These are phyloP conservation scores for Erodium texanum DNA, from an alignment of 441 rosid species.

Conservation along the genomic window DNA sequence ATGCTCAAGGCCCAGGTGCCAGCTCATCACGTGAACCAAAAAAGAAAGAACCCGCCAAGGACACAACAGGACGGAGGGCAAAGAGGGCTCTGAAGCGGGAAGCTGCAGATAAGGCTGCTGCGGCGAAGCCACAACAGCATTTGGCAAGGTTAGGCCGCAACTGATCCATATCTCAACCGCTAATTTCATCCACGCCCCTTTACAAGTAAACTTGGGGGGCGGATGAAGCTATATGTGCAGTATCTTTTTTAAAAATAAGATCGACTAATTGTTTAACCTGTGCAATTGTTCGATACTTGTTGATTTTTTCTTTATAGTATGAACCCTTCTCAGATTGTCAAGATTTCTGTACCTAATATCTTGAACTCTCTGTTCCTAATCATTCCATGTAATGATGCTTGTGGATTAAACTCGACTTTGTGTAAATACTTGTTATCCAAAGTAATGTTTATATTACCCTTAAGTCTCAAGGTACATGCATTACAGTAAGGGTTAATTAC, in stretches of 20 bases:
- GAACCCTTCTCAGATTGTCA: no score
- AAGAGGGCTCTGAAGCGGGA: slow-evolving; percentile 86
- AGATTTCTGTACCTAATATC: no score
- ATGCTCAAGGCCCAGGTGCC: slow-evolving; percentile 34
- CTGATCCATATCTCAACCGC: slow-evolving; percentile 17
- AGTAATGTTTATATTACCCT: no score
- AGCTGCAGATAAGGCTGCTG: slow-evolving; percentile 87
- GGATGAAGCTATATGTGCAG: neutral
- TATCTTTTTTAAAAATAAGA: neutral
- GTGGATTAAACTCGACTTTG: no score
- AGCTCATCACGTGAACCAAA: slow-evolving; percentile 50
- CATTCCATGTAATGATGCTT: no score
- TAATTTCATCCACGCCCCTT: no score
- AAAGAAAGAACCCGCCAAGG: slow-evolving; percentile 40
- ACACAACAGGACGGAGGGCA: slow-evolving; percentile 67
- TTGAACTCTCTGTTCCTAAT: no score
- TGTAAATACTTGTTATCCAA: no score
- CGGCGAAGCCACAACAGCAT: slow-evolving; percentile 59
- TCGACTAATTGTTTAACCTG: neutral
- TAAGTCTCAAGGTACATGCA: no score
- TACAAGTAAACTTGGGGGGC: no score
- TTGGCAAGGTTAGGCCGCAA: slow-evolving; percentile 52
- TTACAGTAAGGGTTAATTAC: no score
- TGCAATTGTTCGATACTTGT: neutral
- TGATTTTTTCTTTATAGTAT: no score